Percentiles rank a stretch among this genome's conserved stretches.
phyloP scores from a whole-genome alignment of 805 yeast species.

The Suhomyces vadensis region DNA sequence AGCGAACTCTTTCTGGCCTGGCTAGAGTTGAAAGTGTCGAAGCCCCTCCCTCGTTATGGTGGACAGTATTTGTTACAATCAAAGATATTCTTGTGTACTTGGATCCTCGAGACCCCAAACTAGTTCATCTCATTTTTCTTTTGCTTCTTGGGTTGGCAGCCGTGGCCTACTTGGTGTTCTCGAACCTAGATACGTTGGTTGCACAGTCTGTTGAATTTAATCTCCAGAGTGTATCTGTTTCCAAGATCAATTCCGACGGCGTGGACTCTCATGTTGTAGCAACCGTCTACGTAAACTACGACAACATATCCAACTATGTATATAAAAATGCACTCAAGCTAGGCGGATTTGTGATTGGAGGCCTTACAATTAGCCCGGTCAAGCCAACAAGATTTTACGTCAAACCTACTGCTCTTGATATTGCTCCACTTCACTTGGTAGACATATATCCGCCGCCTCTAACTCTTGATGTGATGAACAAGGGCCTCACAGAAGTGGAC shows the following conservation, averaged over 20 bases:
- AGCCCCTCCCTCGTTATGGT: not conserved
- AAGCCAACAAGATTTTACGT: slow-evolving; percentile 21
- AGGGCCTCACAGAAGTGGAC: slow-evolving; percentile 23
- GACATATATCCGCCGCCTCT: slow-evolving; percentile 30
- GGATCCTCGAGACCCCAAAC: slow-evolving; percentile 9
- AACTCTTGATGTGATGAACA: slow-evolving; percentile 20
- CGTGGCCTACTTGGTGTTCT: slow-evolving; percentile 3
- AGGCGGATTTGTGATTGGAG: slow-evolving; percentile 25
- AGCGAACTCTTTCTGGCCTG: not conserved
- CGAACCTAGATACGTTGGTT: slow-evolving; percentile 16
- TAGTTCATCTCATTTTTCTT: slow-evolving; percentile 7
- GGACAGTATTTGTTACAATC: not conserved
- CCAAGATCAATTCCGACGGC: slow-evolving; percentile 26
- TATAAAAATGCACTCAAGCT: slow-evolving; percentile 22
- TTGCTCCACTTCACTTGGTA: slow-evolving; percentile 21
- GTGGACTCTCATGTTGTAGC: slow-evolving; percentile 30
- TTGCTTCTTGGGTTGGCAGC: slow-evolving; percentile 7
- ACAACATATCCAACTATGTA: slow-evolving; percentile 21
- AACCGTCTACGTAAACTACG: slow-evolving; percentile 28
- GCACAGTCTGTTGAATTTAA: slow-evolving; percentile 23
- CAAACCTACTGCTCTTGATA: slow-evolving; percentile 13
- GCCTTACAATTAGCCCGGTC: slow-evolving; percentile 22
- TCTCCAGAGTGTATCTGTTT: slow-evolving; percentile 25
- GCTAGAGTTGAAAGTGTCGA: slow-evolving; percentile 1
- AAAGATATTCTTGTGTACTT: slow-evolving; percentile 3